Percentiles rank a stretch among this genome's conserved stretches.
Conservation (phyloP, 306 rosid genomes). For the Carpinus fangiana region DNA sequence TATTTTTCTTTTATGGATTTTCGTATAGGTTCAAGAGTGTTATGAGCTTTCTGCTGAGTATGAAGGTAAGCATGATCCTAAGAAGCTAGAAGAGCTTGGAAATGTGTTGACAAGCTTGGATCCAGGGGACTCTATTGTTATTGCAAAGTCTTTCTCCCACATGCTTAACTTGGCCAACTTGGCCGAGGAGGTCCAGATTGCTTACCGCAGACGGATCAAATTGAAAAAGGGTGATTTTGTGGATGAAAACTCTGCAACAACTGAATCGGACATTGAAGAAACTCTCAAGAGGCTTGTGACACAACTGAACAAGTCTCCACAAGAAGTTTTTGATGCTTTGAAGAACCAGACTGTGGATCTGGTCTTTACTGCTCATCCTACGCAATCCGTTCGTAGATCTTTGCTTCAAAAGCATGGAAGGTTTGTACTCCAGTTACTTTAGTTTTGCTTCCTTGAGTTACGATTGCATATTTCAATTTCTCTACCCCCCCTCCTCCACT, state of each 20-base stretch:
- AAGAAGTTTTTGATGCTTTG: slow-evolving; percentile 92
- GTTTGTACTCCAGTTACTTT: slow-evolving; percentile 40
- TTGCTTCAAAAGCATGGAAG: slow-evolving; percentile 98
- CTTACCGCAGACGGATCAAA: slow-evolving; percentile 83
- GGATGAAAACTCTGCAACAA: slow-evolving; percentile 88
- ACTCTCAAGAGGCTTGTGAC: slow-evolving; percentile 91
- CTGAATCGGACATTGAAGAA: slow-evolving; percentile 96
- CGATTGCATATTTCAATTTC: not conserved
- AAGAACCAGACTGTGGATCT: slow-evolving; percentile 96
- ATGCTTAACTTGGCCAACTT: slow-evolving; percentile 99
- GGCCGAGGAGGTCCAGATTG: slow-evolving; percentile 99
- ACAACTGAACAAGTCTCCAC: slow-evolving; percentile 73
- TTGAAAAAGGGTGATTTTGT: slow-evolving; percentile 82
- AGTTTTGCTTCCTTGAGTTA: not conserved
- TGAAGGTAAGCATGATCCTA: slow-evolving; percentile 81
- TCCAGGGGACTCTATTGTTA: slow-evolving; percentile 93
- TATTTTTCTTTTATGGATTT: not conserved
- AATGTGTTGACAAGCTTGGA: slow-evolving; percentile 79
- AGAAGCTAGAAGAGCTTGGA: slow-evolving; percentile 88
- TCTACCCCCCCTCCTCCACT: not conserved
- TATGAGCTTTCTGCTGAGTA: slow-evolving; percentile 97
- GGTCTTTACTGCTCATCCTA: slow-evolving; percentile 98
- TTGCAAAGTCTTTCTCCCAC: slow-evolving; percentile 88
- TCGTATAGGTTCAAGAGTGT: slow-evolving; percentile 80
- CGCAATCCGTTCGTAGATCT: slow-evolving; percentile 94